Evolutionary conservation across 768 basidiomycete species (phyloP).

Genomic region (Amylocystis lapponica): DNA sequence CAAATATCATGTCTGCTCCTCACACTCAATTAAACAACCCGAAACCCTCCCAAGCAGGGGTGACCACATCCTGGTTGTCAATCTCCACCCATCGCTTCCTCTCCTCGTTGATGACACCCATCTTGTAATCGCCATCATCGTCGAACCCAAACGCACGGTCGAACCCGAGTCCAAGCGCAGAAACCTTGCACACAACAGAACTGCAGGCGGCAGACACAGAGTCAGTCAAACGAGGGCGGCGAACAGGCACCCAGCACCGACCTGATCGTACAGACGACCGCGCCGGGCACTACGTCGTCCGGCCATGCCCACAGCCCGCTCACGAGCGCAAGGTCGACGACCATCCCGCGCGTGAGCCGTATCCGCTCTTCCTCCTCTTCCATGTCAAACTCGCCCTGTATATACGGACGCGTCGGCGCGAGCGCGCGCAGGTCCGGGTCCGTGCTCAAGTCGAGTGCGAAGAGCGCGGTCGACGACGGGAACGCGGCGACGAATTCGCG

Average conservation of each 20-base stretch:
- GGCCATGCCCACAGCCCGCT: conserved; percentile 53
- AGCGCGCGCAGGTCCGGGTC: conserved; percentile 38
- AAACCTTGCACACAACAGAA: conserved; percentile 54
- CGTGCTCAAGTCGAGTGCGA: conserved; percentile 40
- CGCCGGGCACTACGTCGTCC: conserved; percentile 41
- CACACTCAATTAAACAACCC: conserved; percentile 37
- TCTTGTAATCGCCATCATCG: conserved; percentile 26
- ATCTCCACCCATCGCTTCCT: conserved; percentile 56
- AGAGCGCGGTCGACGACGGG: conserved; percentile 30
- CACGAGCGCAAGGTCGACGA: conserved; percentile 64
- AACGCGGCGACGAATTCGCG: conserved; percentile 38
- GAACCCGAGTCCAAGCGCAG: conserved; percentile 62
- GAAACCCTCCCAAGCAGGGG: conserved; percentile 55
- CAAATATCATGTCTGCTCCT: too few relatives aligned
- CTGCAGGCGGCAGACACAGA: conserved; percentile 25
- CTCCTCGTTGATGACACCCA: conserved; percentile 39
- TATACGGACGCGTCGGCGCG: conserved; percentile 48
- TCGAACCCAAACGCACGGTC: conserved; percentile 53
- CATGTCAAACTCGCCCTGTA: conserved; percentile 44
- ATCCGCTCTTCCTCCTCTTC: conserved; percentile 37
- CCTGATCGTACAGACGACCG: conserved; percentile 56
- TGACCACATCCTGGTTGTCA: conserved; percentile 45
- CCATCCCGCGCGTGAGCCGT: conserved; percentile 52
- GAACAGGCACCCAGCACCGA: conserved; percentile 22
- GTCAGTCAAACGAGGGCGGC: conserved; percentile 2